Evolutionary conservation across 2,329 filamentous ascomycete genomes (phyloP), one percentile per base, ranked within the genome.

Genomic region (Stagonosporopsis chrysanthemi): DNA sequence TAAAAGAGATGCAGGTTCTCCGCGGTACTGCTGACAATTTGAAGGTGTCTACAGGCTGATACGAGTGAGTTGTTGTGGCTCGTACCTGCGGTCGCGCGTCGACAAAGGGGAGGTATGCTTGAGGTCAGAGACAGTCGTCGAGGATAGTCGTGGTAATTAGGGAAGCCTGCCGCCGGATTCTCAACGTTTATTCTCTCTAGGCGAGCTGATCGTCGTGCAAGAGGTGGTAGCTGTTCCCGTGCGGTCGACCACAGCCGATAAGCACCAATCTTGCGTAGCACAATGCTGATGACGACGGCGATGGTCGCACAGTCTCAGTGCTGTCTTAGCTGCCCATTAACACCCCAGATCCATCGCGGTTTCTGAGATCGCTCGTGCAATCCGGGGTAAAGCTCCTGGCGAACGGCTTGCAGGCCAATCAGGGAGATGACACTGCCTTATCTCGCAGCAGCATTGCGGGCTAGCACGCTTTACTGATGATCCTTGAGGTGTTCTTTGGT

Each of bases 391-490:
- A 50, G 47, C 49, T 48, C 40, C 49, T 52, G 57, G 50, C 52
- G 52, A 60, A 42, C 43, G 31, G n/a, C 19, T 33, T 11, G 22
- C 38, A 38, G 41, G 40, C 67, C 67, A 65, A 67, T 69, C 57
- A 63, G 44, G 36, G 19, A 17, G 17, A 29, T 46, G 36, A 61
- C 49, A 66, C 45, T 63, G 61, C 61, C 64, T 73, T 71, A 71
- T 73, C 69, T 67, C 96, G 56, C 61, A 61, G 47, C 61, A 33
- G 58, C 33, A 31, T 36, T 24, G 43, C 31, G 12, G 39, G 29
- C 51, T 29, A 42, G 38, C 39, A 46, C n/a, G 4, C 19, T 31
- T n/a, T 38, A 1, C 12, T 23, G 48, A 14, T 6, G 19, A 33
- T 28, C 14, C 17, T 12, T 44, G 15, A 36, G 17, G 9, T 19